Conservation (phyloP, 1,284 basidiomycete genomes). For the Moesziomyces globuligerus region DNA sequence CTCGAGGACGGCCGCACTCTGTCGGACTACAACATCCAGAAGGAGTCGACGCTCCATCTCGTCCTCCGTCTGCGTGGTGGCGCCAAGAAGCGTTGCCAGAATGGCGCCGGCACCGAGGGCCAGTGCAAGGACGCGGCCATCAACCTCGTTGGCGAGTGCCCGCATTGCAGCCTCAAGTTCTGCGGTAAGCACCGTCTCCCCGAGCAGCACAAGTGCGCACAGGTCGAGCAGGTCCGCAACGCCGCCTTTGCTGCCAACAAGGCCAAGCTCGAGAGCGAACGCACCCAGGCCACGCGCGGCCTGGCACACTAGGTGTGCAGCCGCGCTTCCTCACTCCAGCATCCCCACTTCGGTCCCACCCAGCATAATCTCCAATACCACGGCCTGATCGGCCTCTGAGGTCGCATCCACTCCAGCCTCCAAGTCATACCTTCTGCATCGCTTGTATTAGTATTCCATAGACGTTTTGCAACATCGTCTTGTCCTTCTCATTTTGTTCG, state of each 20-base stretch:
- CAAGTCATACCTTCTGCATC: conserved; percentile 9
- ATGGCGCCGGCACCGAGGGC: conserved; percentile 57
- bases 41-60: conserved; percentile 64
- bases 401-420: neutral
- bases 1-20: conserved; percentile 70
- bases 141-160: conserved; percentile 65
- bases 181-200: conserved; percentile 65
- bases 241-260: conserved; percentile 66
- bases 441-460: conserved; percentile 12
- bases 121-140: conserved; percentile 66
- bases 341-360: neutral
- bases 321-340: neutral
- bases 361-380: conserved; percentile 8
- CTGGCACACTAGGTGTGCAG: conserved; percentile 56
- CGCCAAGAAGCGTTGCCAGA: conserved; percentile 67
- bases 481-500: neutral
- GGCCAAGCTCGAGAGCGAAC: conserved; percentile 65
- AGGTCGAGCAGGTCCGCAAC: conserved; percentile 62
- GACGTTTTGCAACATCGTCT: conserved; percentile 2
- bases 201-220: conserved; percentile 63
- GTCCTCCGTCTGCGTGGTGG: conserved; percentile 65
- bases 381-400: neutral
- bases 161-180: conserved; percentile 65
- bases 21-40: conserved; percentile 69
- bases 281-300: conserved; percentile 59